A percentile compares a stretch with the other conserved stretches of the same genome.
These are phyloP conservation scores for Phytopythium ostracodes DNA, from an alignment of 352 stramenopile genomes.

Conservation along the genomic window DNA sequence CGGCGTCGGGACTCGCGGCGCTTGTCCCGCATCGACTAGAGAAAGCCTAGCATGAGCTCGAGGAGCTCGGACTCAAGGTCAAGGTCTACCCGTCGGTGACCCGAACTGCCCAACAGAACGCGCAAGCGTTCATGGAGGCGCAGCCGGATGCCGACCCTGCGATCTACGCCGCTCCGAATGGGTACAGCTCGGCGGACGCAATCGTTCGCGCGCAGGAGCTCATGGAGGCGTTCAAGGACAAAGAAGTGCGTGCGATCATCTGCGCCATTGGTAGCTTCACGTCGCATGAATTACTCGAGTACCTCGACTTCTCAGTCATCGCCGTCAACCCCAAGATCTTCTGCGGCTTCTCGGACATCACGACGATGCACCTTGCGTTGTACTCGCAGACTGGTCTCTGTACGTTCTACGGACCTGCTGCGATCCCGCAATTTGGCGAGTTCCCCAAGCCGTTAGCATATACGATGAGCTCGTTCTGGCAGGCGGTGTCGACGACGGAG, in stretches of 20 bases:
- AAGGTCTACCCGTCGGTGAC: conserved; percentile 44
- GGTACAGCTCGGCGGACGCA: conserved; percentile 47
- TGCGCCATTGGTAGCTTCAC: conserved; percentile 58
- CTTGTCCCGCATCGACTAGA: conserved; percentile 37
- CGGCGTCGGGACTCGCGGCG: conserved; percentile 36
- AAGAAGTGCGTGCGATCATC: conserved; percentile 34
- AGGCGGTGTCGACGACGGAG: conserved; percentile 16
- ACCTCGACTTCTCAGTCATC: conserved; percentile 51
- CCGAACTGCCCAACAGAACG: conserved; percentile 28
- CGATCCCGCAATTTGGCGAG: conserved; percentile 53
- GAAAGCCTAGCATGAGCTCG: conserved; percentile 29
- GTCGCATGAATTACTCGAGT: conserved; percentile 56
- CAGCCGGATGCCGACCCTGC: conserved; percentile 5
- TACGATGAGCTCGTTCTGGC: conserved; percentile 39
- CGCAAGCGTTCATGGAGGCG: not conserved
- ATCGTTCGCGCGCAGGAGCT: conserved; percentile 36
- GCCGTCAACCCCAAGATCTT: conserved; percentile 47
- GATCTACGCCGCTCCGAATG: conserved; percentile 14
- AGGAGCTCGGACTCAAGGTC: conserved; percentile 32
- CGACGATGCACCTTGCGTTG: conserved; percentile 54
- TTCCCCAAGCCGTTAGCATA: conserved; percentile 45
- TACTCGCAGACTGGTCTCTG: conserved; percentile 34
- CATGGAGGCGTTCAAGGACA: conserved; percentile 50
- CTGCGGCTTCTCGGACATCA: conserved; percentile 58
- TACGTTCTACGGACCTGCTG: conserved; percentile 59